phyloP scores from a whole-genome alignment of 805 yeast genomes.

The Metschnikowia gelsemii region DNA sequence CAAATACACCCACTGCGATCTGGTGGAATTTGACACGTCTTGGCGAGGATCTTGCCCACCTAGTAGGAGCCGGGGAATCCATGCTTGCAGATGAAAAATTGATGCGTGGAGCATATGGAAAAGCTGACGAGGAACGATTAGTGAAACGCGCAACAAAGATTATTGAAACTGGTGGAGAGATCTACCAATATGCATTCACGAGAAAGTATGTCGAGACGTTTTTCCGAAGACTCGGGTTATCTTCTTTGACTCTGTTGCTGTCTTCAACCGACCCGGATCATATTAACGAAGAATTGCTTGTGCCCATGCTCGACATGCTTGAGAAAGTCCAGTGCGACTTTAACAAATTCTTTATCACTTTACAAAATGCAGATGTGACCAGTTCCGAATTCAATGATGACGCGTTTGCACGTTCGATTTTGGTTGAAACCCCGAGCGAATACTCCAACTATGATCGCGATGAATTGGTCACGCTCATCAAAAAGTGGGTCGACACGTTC shows the following conservation, averaged over 20 bases:
- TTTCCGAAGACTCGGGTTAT: constrained; percentile 68
- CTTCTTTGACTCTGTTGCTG: constrained; percentile 34
- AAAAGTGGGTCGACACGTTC: constrained; percentile 55
- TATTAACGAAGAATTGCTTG: constrained; percentile 46
- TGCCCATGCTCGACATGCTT: constrained; percentile 62
- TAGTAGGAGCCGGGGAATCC: constrained; percentile 69
- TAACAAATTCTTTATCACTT: constrained; percentile 68
- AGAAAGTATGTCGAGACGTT: constrained; percentile 56
- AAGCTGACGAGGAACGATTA: constrained; percentile 51
- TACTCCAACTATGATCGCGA: constrained; percentile 29
- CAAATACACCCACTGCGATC: constrained; percentile 79
- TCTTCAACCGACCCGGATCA: constrained; percentile 35
- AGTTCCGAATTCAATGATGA: constrained; percentile 13
- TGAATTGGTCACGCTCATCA: constrained; percentile 42
- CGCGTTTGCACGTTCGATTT: constrained; percentile 22
- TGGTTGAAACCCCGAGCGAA: constrained; percentile 20
- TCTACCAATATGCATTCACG: constrained; percentile 63
- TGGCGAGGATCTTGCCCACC: constrained; percentile 80
- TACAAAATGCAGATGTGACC: constrained; percentile 50
- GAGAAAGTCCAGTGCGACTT: constrained; percentile 68
- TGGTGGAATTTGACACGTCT: constrained; percentile 92
- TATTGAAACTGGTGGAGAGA: constrained; percentile 62
- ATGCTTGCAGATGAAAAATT: constrained; percentile 39
- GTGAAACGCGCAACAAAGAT: constrained; percentile 61
- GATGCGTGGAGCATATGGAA: constrained; percentile 28